Percentiles rank a stretch among this genome's conserved stretches.
Conservation (phyloP, 768 basidiomycete species). For the Gautieria morchelliformis region DNA sequence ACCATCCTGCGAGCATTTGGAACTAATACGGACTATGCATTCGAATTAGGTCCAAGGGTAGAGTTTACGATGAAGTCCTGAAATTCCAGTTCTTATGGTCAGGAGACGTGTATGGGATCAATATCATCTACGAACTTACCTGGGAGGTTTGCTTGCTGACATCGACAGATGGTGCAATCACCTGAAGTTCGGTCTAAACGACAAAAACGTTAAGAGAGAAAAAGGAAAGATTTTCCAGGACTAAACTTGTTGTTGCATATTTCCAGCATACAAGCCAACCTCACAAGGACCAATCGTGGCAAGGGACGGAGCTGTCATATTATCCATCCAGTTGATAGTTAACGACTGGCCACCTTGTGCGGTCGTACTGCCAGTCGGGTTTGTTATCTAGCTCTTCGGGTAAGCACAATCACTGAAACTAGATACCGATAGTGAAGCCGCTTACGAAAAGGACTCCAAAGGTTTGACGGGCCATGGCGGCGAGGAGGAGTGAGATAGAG, state of each 20-base stretch:
- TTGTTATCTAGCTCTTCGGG: conserved; percentile 39
- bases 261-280: conserved; percentile 58
- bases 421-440: conserved; percentile 10
- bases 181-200: conserved; percentile 46
- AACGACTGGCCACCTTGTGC: conserved; percentile 41
- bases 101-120: background rate
- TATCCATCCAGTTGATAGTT: conserved; percentile 53
- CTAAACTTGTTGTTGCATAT: conserved; percentile 47
- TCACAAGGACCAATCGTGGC: conserved; percentile 38
- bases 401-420: conserved; percentile 4
- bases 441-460: conserved; percentile 50
- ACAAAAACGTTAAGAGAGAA: conserved; percentile 11
- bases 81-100: background rate
- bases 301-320: conserved; percentile 37
- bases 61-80: conserved; percentile 39
- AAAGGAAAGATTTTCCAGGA: background rate
- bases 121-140: background rate
- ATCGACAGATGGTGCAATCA: conserved; percentile 36
- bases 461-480: conserved; percentile 38
- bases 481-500: conserved; percentile 30
- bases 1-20: background rate
- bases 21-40: conserved; percentile 39
- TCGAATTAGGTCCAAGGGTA: conserved; percentile 43
- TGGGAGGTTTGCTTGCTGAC: conserved; percentile 28
- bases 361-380: conserved; percentile 36